Evolutionary conservation across 2,329 filamentous ascomycete species (phyloP).

Genomic region (Cercospora sp.): DNA sequence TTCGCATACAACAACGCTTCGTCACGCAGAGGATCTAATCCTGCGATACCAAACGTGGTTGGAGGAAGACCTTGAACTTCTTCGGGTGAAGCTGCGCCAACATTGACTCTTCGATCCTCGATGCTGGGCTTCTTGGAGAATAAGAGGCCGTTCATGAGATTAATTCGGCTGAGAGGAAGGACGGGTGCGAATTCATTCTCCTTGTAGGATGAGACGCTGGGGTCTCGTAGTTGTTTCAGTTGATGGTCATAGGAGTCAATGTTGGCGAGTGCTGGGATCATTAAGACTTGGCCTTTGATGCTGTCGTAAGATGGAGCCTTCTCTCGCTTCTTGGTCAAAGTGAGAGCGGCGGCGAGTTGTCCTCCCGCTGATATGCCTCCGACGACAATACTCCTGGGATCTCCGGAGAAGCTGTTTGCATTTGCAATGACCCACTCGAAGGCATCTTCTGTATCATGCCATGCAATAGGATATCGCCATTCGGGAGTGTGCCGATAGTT

Average conservation of each 20-base stretch:
- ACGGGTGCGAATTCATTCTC: constrained; percentile 54
- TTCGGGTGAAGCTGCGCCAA: constrained; percentile 36
- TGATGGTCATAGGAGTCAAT: constrained; percentile 40
- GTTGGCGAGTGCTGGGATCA: constrained; percentile 52
- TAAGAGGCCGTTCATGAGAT: constrained; percentile 31
- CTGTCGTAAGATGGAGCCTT: constrained; percentile 31
- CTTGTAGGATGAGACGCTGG: constrained; percentile 47
- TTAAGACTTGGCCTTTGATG: constrained; percentile 54
- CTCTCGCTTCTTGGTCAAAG: constrained; percentile 42
- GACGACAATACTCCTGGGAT: constrained; percentile 45
- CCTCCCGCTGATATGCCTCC: constrained; percentile 54
- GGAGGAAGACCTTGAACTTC: constrained; percentile 49
- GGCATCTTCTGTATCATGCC: constrained; percentile 56
- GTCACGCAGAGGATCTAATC: constrained; percentile 52
- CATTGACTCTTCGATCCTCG: constrained; percentile 44
- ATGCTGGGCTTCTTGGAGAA: constrained; percentile 22
- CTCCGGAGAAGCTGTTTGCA: constrained; percentile 42
- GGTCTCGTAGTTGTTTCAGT: constrained; percentile 40
- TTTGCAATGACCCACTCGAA: constrained; percentile 56
- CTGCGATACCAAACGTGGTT: constrained; percentile 49
- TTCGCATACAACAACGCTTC: constrained; percentile 52
- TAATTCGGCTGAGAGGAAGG: constrained; percentile 44
- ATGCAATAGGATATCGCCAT: constrained; percentile 53
- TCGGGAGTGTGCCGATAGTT: constrained; percentile 63
- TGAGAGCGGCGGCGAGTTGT: constrained; percentile 47